Base-by-base conservation (phyloP, 208 protist genomes). In the Perkinsela sp. region DNA sequence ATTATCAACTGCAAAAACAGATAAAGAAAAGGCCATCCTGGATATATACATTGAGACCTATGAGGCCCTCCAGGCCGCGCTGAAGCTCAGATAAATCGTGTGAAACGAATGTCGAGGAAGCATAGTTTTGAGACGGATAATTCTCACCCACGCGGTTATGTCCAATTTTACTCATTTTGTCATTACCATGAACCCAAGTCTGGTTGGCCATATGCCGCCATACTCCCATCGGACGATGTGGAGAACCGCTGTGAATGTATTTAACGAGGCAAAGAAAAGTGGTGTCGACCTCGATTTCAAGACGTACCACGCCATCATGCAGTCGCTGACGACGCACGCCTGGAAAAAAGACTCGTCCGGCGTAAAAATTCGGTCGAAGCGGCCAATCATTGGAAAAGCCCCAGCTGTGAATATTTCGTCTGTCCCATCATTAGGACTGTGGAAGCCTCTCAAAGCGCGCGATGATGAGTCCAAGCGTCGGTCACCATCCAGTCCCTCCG, bases 11-110 rank as follows among this genome's bases (percentile, higher is more conserved):
- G 80, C 83, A 30, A 83, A 86, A 68, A 80, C 86, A 66, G 85
- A 90, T 1, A 89, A 90, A 78, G 80, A 76, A 6, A 85, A 81
- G 75, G 32, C 85, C 6, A 73, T 90, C 66, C 72, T 85, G 68
- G 85, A 89, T 72, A 81, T 90, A 66, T 83, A 83, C 48, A 80
- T 89, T 67, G 77, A 75, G 66, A 82, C 87, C 30, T 71, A 89
- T 6, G 85, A 90, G 75, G 65, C 75, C 28, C 71, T 90, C 65
- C 77, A 88, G 67, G 76, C 80, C 68, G 75, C 81, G 30, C 77
- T 90, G 31, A 81, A 80, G 67, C n/a, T n/a, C n/a, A n/a, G n/a
- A n/a, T n/a, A n/a, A n/a, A n/a, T n/a, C n/a, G n/a, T n/a, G n/a
- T n/a, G n/a, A n/a, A n/a, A n/a, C n/a, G n/a, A n/a, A n/a, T n/a